These are phyloP conservation scores for Plasmodium reichenowi DNA, from an alignment of 169 alveolate species.

Conservation along the genomic window DNA sequence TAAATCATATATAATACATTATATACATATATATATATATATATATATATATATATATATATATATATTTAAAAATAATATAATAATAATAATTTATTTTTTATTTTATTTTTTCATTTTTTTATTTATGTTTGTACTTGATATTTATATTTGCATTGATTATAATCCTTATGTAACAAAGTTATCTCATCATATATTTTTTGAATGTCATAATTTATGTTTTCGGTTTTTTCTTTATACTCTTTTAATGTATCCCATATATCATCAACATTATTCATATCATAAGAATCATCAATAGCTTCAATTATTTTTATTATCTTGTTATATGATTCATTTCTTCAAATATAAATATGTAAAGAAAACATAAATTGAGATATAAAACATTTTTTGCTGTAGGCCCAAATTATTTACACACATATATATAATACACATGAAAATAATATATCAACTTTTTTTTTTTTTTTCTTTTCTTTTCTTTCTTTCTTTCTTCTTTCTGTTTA, in stretches of 20 bases:
- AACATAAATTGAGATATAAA: slow-evolving; percentile 1
- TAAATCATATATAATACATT: not conserved
- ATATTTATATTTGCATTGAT: slow-evolving; percentile 28
- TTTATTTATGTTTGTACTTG: slow-evolving; percentile 1
- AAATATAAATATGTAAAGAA: not conserved
- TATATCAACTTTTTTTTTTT: not conserved
- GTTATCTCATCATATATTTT: slow-evolving; percentile 28
- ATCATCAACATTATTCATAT: slow-evolving; percentile 16
- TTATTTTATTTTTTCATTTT: too few relatives aligned
- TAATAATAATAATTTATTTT: not conserved
- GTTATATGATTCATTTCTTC: slow-evolving; percentile 30
- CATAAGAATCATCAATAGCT: slow-evolving; percentile 18
- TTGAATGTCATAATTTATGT: slow-evolving; percentile 21
- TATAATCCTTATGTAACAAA: slow-evolving; percentile 13
- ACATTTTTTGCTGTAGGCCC: not conserved
- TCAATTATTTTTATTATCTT: slow-evolving; percentile 36
- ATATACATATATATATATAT: not conserved
- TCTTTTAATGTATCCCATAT: slow-evolving; percentile 53
- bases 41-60: not conserved
- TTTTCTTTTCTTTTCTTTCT: not conserved
- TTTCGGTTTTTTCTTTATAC: slow-evolving; percentile 23
- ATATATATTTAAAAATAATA: not conserved
- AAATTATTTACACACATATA: not conserved
- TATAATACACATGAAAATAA: not conserved
- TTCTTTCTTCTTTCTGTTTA: slow-evolving; percentile 1